phyloP scores from a whole-genome alignment of 176 grass and related monocot species.

The Echinochloa phyllopogon region DNA sequence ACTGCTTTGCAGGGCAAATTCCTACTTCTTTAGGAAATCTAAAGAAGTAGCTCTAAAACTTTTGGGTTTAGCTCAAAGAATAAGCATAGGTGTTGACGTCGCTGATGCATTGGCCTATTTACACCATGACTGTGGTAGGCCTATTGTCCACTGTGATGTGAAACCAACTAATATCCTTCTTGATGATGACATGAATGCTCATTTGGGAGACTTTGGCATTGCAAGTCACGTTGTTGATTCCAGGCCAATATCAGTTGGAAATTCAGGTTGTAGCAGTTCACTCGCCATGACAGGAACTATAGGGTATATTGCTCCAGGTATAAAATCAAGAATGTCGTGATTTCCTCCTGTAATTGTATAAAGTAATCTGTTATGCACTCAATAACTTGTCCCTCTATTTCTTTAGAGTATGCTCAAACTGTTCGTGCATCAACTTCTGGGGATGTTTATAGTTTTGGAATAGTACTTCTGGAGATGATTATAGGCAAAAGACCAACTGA shows the following conservation, averaged over 20 bases:
- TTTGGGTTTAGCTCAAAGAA: background rate
- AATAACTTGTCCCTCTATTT: background rate
- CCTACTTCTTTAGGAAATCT: conserved; percentile 38
- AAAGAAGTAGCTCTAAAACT: background rate
- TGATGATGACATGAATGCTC: too few species aligned
- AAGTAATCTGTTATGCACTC: background rate
- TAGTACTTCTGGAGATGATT: conserved; percentile 11
- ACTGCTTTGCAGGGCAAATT: conserved; percentile 22
- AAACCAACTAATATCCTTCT: too few species aligned
- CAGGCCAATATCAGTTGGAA: background rate
- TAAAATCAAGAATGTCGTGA: background rate
- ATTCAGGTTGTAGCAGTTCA: background rate
- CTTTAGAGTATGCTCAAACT: background rate
- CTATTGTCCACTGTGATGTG: too few species aligned
- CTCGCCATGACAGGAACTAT: conserved; percentile 44
- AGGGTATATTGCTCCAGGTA: conserved; percentile 68
- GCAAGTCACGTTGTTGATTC: too few species aligned
- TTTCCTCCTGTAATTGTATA: background rate
- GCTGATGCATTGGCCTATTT: too few species aligned
- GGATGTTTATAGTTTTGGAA: conserved; percentile 34
- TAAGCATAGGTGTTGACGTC: too few species aligned
- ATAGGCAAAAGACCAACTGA: conserved; percentile 6
- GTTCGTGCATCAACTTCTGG: background rate
- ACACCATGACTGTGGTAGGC: too few species aligned
- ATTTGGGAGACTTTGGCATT: too few species aligned